Conservation (phyloP, 306 rosid genomes). For the Inga oerstediana region DNA sequence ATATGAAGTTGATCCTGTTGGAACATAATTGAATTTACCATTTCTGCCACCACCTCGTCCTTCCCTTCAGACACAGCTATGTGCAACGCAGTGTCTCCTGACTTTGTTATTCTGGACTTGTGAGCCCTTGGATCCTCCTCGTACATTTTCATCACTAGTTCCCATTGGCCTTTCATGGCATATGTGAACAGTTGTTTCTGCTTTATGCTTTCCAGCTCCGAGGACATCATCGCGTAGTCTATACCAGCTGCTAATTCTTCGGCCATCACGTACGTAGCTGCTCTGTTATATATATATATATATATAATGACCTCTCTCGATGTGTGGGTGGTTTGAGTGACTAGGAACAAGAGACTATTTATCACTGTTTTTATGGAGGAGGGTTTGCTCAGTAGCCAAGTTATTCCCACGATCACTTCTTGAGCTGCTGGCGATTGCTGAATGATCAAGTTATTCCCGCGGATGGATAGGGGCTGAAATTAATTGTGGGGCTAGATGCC, state of each 20-base stretch:
- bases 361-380: neutral
- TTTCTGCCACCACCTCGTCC: conserved; percentile 22
- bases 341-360: neutral
- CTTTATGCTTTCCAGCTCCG: neutral
- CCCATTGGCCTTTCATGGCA: conserved; percentile 50
- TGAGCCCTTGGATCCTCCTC: neutral
- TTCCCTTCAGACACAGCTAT: conserved; percentile 50
- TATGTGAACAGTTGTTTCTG: conserved; percentile 1
- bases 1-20: fast-evolving
- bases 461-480: neutral
- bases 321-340: neutral
- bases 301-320: neutral
- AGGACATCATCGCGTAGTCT: neutral
- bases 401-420: neutral
- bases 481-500: neutral
- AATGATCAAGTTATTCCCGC: neutral
- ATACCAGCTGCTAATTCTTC: neutral
- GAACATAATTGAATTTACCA: neutral
- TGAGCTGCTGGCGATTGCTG: neutral
- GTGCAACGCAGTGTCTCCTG: conserved; percentile 59
- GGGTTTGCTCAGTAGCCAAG: neutral
- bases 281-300: neutral
- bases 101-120: conserved; percentile 34
- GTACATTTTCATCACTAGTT: conserved; percentile 24
- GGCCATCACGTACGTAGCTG: neutral